Conservation (phyloP, 2,329 filamentous ascomycete genomes). For the Xenosphaeropsis pyriputrescens region DNA sequence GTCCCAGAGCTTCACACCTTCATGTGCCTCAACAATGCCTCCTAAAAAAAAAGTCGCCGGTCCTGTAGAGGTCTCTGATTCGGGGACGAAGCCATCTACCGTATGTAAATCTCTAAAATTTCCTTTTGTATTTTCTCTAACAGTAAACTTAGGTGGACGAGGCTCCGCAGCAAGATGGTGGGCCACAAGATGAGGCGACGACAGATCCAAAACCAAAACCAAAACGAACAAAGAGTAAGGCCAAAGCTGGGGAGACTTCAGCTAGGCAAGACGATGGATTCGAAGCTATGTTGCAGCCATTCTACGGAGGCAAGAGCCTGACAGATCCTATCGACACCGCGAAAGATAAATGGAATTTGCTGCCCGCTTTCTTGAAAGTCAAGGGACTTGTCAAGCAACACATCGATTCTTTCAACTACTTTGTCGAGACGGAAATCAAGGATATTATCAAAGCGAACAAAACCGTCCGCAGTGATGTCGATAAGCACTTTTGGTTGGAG, state of each 20-base stretch:
- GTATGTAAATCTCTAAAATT: background rate
- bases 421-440: slow-evolving; percentile 91
- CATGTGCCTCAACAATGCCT: background rate
- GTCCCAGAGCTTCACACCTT: background rate
- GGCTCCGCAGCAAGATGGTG: background rate
- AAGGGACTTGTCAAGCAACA: slow-evolving; percentile 88
- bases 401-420: slow-evolving; percentile 92
- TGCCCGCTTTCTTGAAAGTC: slow-evolving; percentile 95
- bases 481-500: slow-evolving; percentile 85
- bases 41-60: slow-evolving; percentile 1
- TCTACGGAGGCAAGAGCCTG: slow-evolving; percentile 53
- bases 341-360: slow-evolving; percentile 85
- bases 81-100: background rate
- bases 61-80: background rate
- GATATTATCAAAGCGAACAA: slow-evolving; percentile 90
- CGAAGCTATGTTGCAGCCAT: slow-evolving; percentile 51
- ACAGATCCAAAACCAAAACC: slow-evolving; percentile 1
- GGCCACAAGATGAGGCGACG: slow-evolving; percentile 1
- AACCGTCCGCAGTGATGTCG: slow-evolving; percentile 79
- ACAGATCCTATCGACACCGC: slow-evolving; percentile 58
- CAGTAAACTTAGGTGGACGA: background rate
- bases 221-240: background rate
- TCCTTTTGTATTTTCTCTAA: background rate
- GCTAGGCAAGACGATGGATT: slow-evolving; percentile 21
- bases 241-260: background rate